Percentiles rank a stretch among this genome's conserved stretches.
phyloP scores from a whole-genome alignment of 148 eudicot genomes.

The Drosera capensis region DNA sequence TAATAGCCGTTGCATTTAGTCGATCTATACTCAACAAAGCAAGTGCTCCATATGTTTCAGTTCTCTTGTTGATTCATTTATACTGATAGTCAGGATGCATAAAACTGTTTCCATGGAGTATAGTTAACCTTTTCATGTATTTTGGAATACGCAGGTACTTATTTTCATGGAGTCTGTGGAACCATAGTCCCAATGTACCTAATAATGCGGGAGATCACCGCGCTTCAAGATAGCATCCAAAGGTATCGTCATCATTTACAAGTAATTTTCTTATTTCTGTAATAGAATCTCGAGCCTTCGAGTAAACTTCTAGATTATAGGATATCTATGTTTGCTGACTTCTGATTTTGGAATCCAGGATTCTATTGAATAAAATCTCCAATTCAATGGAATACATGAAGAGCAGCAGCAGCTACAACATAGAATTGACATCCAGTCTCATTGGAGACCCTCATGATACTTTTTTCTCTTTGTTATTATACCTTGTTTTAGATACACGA shows the following conservation, averaged over 20 bases:
- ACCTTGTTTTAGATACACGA: no score
- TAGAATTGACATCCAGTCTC: neutral
- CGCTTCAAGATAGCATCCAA: constrained; percentile 35
- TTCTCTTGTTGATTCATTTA: no score
- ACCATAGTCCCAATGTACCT: constrained; percentile 67
- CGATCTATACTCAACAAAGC: no score
- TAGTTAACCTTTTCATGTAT: neutral
- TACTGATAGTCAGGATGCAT: no score
- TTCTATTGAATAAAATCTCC: neutral
- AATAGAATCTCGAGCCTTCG: neutral
- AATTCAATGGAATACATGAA: constrained; percentile 1
- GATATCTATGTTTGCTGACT: neutral
- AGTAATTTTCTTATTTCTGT: constrained; percentile 5
- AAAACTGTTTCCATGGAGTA: no score
- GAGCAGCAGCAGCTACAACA: neutral
- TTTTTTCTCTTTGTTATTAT: neutral
- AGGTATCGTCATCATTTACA: constrained; percentile 21
- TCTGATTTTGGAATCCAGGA: neutral
- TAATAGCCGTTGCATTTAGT: no score
- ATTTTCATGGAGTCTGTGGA: constrained; percentile 45
- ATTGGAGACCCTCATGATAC: neutral
- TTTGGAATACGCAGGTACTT: constrained; percentile 60
- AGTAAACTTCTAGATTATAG: neutral
- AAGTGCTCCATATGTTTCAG: no score
- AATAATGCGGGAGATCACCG: constrained; percentile 28